Base-by-base conservation (phyloP, 2,329 filamentous ascomycete genomes). In the Colletotrichum sublineola region DNA sequence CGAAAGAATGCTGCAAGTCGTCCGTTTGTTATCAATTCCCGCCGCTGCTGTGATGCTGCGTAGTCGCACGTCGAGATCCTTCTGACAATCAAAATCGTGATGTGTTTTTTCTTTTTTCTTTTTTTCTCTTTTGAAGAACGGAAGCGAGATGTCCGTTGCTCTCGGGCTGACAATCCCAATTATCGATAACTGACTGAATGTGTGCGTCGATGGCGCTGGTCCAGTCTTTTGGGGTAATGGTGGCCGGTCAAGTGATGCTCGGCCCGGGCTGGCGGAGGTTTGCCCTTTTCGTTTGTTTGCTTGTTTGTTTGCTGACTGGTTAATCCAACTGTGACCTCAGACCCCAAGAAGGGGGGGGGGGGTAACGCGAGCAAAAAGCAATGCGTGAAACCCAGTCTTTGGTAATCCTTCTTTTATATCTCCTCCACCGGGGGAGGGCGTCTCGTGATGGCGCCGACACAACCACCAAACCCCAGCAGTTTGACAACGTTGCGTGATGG, bases 391-490 rank as follows among this genome's bases (percentile, higher is more conserved):
- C 36, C 48, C 33, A 31, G 48, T 44, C 33, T 33, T 12, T 63
- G 24, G 24, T 44, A 38, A 24, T 52, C 8, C 29, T 52, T 18
- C 60, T 63, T 66, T 66, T 20, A 66, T 60, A 66, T 38, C 44
- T 60, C 38, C 48, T 46, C 24, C 24, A 24, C 24, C 24, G 24
- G 44, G 42, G 31, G 33, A 7, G 18, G 44, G 20, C 46, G 55
- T 66, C 62, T 69, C 52, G 67, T 65, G 67, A 69, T 42, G 67
- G 36, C 52, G 44, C 42, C 12, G 52, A 65, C 44, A 38, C 67
- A 58, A 46, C 36, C 61, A 53, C 44, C 44, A n/a, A 65, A 55
- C 40, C 40, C 18, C 29, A 40, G 14, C 14, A 55, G 58, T 29
- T 38, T 56, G 33, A 38, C 48, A 56, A 50, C 50, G 58, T 20